Base-by-base conservation (phyloP, 768 basidiomycete species). In the Boletus barrowsii region DNA sequence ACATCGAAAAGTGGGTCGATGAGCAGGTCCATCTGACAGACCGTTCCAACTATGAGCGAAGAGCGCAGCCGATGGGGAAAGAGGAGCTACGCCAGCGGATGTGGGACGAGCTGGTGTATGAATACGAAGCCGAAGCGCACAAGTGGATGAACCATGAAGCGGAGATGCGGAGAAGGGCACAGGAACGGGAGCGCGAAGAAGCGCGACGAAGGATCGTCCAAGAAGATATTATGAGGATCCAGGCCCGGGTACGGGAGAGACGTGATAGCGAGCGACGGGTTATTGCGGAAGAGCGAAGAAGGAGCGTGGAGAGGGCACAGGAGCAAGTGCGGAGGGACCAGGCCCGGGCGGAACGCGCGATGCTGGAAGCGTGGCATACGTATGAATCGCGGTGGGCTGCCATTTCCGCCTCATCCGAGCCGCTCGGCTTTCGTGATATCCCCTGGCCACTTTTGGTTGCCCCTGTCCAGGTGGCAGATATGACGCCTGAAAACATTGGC, bases 321-420 rank as follows among this genome's bases (percentile, higher is more conserved):
- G 78, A 81, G 62, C 73, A 74, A 45, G 79, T 78, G 61, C 72
- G 71, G 54, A 70, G 68, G 62, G 75, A 80, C 29, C 75, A 74
- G 33, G 70, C 63, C 15, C 75, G 68, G 47, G 61, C 72, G 26
- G 80, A 79, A 29, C 78, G 77, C 60, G 72, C 72, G 35, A 73
- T 80, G 17, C 55, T 75, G 8, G 77, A 83, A 36, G 82, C 82
- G 6, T 90, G 87, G 87, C 61, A 69, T 44, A 68, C 61, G 47
- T 88, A 92, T 70, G 87, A 92, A 68, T 68, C 71, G 35, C 76
- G 79, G 53, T 92, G 89, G 90, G 62, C 71, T n/a, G 69, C 69
- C 54, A 65, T 89, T 55, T 60, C 68, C 29, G 63, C 70, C 9
- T 75, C 79, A n/a, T 66, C 77, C 14, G 79, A 78, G 43, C 59